These are phyloP conservation scores for Ganoderma sinense DNA, from an alignment of 1,284 basidiomycete species.

Conservation along the genomic window DNA sequence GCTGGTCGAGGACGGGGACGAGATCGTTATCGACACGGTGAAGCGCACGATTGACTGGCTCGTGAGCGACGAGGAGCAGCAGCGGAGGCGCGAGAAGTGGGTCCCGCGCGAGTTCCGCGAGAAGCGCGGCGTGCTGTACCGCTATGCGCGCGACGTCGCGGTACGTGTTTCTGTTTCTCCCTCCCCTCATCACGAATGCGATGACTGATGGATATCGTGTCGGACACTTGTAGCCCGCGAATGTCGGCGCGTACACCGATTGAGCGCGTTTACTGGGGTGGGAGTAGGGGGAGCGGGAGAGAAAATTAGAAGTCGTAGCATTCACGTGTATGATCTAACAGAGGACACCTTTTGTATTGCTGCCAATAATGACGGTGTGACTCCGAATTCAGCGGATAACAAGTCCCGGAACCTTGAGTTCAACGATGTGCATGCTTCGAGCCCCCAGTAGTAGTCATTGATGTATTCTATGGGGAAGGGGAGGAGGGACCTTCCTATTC, in stretches of 20 bases:
- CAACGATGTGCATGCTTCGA: too few species aligned
- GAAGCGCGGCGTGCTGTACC: slow-evolving; percentile 72
- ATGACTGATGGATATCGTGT: neutral
- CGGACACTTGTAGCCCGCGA: slow-evolving; percentile 63
- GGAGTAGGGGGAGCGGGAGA: neutral
- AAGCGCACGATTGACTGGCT: slow-evolving; percentile 84
- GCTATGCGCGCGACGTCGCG: slow-evolving; percentile 83
- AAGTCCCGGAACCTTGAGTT: neutral
- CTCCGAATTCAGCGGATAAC: neutral
- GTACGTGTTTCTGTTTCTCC: slow-evolving; percentile 52
- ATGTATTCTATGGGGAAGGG: too few species aligned
- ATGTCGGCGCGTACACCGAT: slow-evolving; percentile 81
- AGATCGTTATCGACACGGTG: slow-evolving; percentile 83
- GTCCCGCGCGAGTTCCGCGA: slow-evolving; percentile 70
- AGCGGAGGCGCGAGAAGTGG: slow-evolving; percentile 78
- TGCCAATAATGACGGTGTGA: neutral
- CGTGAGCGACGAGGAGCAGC: slow-evolving; percentile 84
- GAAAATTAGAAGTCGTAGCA: slow-evolving; percentile 19
- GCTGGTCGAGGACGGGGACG: slow-evolving; percentile 92
- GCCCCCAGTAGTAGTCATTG: too few species aligned
- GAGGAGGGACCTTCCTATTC: too few species aligned
- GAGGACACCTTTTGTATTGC: neutral
- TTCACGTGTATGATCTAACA: slow-evolving; percentile 13
- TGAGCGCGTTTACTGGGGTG: slow-evolving; percentile 39
- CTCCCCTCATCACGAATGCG: neutral